phyloP scores from a whole-genome alignment of 345 rosid species.

The Litchi chinensis region DNA sequence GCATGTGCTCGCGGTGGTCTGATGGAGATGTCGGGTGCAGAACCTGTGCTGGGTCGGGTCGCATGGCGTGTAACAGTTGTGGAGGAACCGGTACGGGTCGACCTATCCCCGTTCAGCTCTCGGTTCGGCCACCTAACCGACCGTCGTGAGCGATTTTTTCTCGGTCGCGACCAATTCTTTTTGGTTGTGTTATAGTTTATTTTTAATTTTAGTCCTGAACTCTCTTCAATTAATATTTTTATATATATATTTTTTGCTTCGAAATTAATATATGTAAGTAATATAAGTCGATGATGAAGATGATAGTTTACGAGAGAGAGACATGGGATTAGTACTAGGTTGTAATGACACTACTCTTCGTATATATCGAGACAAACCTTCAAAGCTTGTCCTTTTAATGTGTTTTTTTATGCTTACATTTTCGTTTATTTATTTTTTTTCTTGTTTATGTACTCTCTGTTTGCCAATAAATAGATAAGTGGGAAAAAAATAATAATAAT shows the following conservation, averaged over 20 bases:
- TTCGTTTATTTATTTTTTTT: background rate
- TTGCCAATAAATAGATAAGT: background rate
- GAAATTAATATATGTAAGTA: background rate
- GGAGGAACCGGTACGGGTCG: slow-evolving; percentile 93
- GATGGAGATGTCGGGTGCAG: slow-evolving; percentile 92
- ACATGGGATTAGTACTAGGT: slow-evolving; percentile 6
- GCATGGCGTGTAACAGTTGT: slow-evolving; percentile 74
- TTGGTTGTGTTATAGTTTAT: slow-evolving; percentile 13
- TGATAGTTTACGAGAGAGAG: background rate
- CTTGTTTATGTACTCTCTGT: no score
- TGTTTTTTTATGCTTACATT: background rate
- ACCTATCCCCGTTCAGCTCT: slow-evolving; percentile 74
- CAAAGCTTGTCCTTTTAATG: background rate
- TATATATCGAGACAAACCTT: background rate
- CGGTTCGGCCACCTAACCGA: slow-evolving; percentile 57
- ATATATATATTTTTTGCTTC: background rate
- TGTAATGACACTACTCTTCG: background rate
- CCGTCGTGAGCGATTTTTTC: slow-evolving; percentile 32
- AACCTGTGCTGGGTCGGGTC: slow-evolving; percentile 89
- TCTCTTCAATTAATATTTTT: background rate
- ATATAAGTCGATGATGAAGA: background rate
- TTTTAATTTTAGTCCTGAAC: background rate
- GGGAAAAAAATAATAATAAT: no score
- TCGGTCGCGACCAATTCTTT: background rate
- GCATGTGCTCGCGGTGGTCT: slow-evolving; percentile 87